Evolutionary conservation across 2,329 filamentous ascomycete genomes (phyloP).

Genomic region (Ascochyta fabae): DNA sequence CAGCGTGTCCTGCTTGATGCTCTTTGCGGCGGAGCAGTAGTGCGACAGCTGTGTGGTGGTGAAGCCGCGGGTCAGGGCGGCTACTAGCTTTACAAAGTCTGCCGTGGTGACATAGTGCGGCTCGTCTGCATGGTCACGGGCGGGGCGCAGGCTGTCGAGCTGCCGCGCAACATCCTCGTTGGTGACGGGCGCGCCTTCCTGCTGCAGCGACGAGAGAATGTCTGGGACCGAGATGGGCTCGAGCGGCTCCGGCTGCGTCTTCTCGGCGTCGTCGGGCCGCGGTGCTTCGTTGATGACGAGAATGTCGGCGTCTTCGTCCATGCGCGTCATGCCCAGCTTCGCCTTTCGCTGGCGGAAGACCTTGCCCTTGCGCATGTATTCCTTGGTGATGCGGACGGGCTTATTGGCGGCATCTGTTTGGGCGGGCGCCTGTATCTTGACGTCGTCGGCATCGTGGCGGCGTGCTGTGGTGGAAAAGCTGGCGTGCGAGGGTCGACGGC

Average conservation of each 20-base stretch:
- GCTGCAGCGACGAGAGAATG: slow-evolving; percentile 36
- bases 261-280: slow-evolving; percentile 8
- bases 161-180: slow-evolving; percentile 42
- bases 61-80: slow-evolving; percentile 35
- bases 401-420: background rate
- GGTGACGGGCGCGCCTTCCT: slow-evolving; percentile 28
- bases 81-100: slow-evolving; percentile 34
- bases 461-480: slow-evolving; percentile 39
- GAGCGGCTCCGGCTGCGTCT: slow-evolving; percentile 7
- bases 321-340: slow-evolving; percentile 37
- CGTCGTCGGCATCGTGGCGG: slow-evolving; percentile 29
- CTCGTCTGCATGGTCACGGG: slow-evolving; percentile 26
- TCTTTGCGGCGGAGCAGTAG: slow-evolving; percentile 40
- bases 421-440: background rate
- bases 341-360: slow-evolving; percentile 37
- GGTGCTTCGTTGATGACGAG: slow-evolving; percentile 42
- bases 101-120: slow-evolving; percentile 39
- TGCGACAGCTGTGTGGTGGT: slow-evolving; percentile 37
- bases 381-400: slow-evolving; percentile 1
- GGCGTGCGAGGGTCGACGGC: slow-evolving; percentile 26
- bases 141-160: slow-evolving; percentile 41
- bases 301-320: slow-evolving; percentile 47
- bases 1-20: slow-evolving; percentile 25
- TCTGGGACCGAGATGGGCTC: slow-evolving; percentile 26
- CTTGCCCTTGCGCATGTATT: slow-evolving; percentile 29